Percentiles rank a stretch among this genome's conserved stretches.
Conservation (phyloP, 768 basidiomycete genomes). For the Calvatia gigantea region DNA sequence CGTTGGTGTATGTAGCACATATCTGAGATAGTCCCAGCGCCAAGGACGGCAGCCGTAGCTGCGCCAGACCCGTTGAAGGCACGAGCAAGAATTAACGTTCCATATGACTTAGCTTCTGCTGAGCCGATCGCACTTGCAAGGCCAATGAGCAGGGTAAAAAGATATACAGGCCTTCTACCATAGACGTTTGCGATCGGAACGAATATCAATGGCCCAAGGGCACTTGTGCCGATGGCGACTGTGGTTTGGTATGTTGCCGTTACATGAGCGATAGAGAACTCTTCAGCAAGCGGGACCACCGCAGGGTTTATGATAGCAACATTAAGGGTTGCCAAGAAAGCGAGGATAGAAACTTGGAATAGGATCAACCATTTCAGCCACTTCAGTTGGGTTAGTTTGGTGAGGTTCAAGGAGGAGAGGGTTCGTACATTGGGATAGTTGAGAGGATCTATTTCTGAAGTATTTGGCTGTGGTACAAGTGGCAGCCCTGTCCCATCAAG, state of each 20-base stretch:
- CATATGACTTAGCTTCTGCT: constrained; percentile 28
- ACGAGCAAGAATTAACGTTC: constrained; percentile 29
- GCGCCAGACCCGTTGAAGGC: constrained; percentile 34
- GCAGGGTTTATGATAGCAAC: constrained; percentile 36
- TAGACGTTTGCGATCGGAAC: constrained; percentile 39
- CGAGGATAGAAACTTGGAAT: constrained; percentile 28
- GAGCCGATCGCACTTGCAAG: constrained; percentile 31
- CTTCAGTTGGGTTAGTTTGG: constrained; percentile 15
- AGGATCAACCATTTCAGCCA: constrained; percentile 34
- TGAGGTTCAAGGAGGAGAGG: not conserved
- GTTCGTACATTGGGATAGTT: constrained; percentile 34
- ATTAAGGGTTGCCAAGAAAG: constrained; percentile 35
- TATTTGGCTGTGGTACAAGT: constrained; percentile 3
- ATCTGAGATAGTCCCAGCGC: constrained; percentile 37
- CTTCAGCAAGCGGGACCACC: constrained; percentile 32
- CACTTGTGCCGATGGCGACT: constrained; percentile 31
- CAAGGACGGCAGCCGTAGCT: constrained; percentile 32
- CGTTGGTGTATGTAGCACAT: constrained; percentile 33
- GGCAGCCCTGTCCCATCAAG: constrained; percentile 7
- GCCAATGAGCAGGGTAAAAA: constrained; percentile 31
- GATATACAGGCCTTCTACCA: constrained; percentile 33
- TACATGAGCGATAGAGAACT: constrained; percentile 32
- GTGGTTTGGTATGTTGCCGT: constrained; percentile 39
- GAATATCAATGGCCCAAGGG: constrained; percentile 33
- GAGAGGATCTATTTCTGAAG: constrained; percentile 30